Base-by-base conservation (phyloP, 2,329 filamentous ascomycete genomes). In the Trichophyton verrucosum region DNA sequence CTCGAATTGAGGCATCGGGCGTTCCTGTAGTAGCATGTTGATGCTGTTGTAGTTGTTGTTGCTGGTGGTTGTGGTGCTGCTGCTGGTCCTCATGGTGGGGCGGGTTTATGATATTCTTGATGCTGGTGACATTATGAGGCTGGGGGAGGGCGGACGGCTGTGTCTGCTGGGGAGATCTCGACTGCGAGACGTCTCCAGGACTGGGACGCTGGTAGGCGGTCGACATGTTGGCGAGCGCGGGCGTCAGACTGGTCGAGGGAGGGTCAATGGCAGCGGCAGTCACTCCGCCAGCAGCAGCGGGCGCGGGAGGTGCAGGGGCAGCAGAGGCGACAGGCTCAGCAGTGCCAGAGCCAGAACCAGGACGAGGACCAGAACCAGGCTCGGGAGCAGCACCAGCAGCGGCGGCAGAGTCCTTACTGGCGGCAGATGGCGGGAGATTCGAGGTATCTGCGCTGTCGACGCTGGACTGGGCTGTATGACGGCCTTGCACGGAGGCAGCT, bases 51-150 rank as follows among this genome's bases (percentile, higher is more conserved):
- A 57, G 68, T 64, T 44, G 66, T 57, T 61, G 68, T 15, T 51
- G 61, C 27, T 61, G 44, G 38, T 57, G 51, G 17, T 30, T 33
- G 51, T 58, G 17, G 66, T 65, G 64, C 51, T 60, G 60, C 30
- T 66, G 64, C 53, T 64, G 70, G 55, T 71, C 67, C 9, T 64
- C 60, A 63, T 78, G 75, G 63, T 84, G 81, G 33, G 81, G 77
- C 27, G 79, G 80, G 70, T 94, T 86, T 76, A 94, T 91, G 67
- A 95, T 81, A 74, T 92, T 91, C 70, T 86, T 86, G 77, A 94
- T 94, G 69, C 84, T 89, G 62, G 89, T 86, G 64, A 87, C 81
- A 76, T 89, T 89, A 56, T 66, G 64, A 60, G 66, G 66, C 60
- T 80, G 78, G 63, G 82, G 80, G 24, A 49, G 60, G 8, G 27